Evolutionary conservation across 352 stramenopile genomes (phyloP), one percentile per base, ranked within the genome.

Genomic region (Pythium sp.): DNA sequence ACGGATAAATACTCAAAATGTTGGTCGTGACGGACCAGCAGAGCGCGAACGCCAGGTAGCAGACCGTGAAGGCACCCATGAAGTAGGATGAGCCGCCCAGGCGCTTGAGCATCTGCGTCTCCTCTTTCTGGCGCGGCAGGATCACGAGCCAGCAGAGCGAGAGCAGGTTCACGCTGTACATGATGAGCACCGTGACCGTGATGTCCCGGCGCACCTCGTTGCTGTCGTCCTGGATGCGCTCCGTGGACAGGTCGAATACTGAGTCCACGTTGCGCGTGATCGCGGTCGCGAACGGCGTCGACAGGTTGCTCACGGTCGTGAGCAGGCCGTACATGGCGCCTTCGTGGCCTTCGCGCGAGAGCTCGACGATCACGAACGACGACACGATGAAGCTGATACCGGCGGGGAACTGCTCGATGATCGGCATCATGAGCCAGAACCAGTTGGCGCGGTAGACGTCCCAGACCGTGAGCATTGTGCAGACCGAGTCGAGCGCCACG

Each of bases 51-150:
- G 68, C 20, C 30, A 86, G 55, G 58, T 86, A 87, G 5, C 57
- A 30, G 43, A 83, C 63, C 9, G 79, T 86, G 62, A 84, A 53
- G 24, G 72, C 53, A 20, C 76, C 79, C 74, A 90, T 82, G n/a
- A 84, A 68, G 56, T 74, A 75, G 58, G 74, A 83, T 20, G 74
- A 88, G 55, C 80, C 80, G 20, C 81, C 83, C 38, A 81, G 70
- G 47, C 74, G 75, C 77, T 91, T 91, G 69, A 92, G 81, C 49
- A 79, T 68, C 68, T 89, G 84, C 1, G 81, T 82, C 66, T 89
- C 71, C 58, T 81, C 73, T 69, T 92, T 92, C 70, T 92, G 84
- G 3, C 78, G 78, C 34, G 84, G 84, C 49, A 92, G 76, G 64
- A 89, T 74, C 4, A 79, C 30, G 41, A 92, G 68, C 57, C 81